Percentiles rank a stretch among this genome's conserved stretches.
Evolutionary conservation across 306 rosid species (phyloP).

Genomic region (Fragaria nilgerrensis): DNA sequence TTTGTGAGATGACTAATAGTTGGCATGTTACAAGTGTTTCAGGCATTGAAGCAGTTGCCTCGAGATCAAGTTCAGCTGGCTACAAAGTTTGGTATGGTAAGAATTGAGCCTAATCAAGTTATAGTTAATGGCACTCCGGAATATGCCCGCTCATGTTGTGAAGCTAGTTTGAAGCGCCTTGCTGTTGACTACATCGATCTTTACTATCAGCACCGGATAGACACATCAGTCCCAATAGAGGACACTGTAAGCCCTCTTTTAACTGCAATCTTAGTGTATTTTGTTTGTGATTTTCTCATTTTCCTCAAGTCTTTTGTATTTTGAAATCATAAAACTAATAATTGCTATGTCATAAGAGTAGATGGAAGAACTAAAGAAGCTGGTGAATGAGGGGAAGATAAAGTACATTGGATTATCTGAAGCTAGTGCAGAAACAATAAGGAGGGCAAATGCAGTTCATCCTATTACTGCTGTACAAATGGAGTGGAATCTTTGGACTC

Average conservation of each 20-base stretch:
- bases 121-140: slow-evolving; percentile 71
- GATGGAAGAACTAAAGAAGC: slow-evolving; percentile 23
- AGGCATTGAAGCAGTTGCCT: slow-evolving; percentile 69
- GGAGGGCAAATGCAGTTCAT: too few relatives aligned
- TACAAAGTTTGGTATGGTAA: slow-evolving; percentile 71
- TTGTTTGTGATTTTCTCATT: background rate
- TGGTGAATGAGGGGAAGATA: slow-evolving; percentile 62
- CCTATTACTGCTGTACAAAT: slow-evolving; percentile 71
- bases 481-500: slow-evolving; percentile 82
- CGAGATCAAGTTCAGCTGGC: slow-evolving; percentile 74
- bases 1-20: background rate
- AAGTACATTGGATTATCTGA: slow-evolving; percentile 70
- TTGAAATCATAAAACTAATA: background rate
- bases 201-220: slow-evolving; percentile 76
- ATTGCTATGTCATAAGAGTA: background rate
- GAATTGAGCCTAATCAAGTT: slow-evolving; percentile 19
- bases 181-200: slow-evolving; percentile 75
- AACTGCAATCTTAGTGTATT: background rate
- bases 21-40: slow-evolving; percentile 3
- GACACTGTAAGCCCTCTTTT: slow-evolving; percentile 56
- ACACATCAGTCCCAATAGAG: slow-evolving; percentile 74
- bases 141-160: slow-evolving; percentile 74
- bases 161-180: slow-evolving; percentile 74
- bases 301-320: background rate
- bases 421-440: too few relatives aligned